These are phyloP conservation scores for Solanum gandarillasii DNA, from an alignment of 257 asterid species.

Conservation along the genomic window DNA sequence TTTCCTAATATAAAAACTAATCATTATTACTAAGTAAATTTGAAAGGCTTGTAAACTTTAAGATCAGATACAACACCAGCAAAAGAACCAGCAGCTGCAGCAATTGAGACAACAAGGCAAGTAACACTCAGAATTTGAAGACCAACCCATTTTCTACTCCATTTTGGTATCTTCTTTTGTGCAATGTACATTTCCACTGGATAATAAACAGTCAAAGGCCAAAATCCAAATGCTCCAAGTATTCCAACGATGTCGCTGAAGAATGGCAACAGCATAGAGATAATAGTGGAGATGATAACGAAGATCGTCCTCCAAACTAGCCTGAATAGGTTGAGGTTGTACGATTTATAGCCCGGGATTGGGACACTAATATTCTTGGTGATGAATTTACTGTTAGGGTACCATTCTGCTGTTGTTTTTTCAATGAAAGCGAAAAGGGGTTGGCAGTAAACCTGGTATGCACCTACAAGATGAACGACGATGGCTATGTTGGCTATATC, in stretches of 20 bases:
- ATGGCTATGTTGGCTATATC: constrained; percentile 81
- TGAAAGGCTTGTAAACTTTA: constrained; percentile 54
- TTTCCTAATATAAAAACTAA: background rate
- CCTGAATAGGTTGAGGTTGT: constrained; percentile 46
- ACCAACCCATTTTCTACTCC: constrained; percentile 65
- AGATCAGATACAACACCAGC: constrained; percentile 70
- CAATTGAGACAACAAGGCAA: constrained; percentile 50
- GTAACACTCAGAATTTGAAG: constrained; percentile 44
- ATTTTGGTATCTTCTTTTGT: constrained; percentile 48
- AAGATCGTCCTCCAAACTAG: constrained; percentile 57
- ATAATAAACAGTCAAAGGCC: constrained; percentile 86
- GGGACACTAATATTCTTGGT: constrained; percentile 36
- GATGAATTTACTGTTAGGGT: constrained; percentile 40
- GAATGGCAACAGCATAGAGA: constrained; percentile 77
- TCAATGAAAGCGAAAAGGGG: constrained; percentile 80
- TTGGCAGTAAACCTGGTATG: constrained; percentile 86
- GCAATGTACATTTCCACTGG: constrained; percentile 86
- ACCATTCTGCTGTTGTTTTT: constrained; percentile 33
- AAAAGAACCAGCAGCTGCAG: constrained; percentile 63
- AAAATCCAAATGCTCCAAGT: constrained; percentile 76
- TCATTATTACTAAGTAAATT: constrained; percentile 19
- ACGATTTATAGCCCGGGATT: constrained; percentile 24
- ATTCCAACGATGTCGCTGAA: constrained; percentile 77
- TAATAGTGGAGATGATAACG: constrained; percentile 52
- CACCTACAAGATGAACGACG: constrained; percentile 71